phyloP scores from a whole-genome alignment of 2,329 filamentous ascomycete species.

The Hymenoscyphus infarciens region DNA sequence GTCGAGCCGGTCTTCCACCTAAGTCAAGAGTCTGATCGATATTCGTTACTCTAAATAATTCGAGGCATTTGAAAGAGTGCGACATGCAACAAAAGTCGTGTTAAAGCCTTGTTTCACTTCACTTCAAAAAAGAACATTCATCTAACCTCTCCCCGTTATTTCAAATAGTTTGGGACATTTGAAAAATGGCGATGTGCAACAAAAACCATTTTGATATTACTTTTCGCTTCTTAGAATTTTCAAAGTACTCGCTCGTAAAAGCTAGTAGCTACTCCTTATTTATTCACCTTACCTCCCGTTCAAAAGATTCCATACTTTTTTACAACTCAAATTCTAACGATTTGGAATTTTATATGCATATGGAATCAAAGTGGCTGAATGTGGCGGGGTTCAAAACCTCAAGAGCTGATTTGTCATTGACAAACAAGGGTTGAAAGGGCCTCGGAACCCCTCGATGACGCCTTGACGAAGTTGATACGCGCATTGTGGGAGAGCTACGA shows the following conservation, averaged over 20 bases:
- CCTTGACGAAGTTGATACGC: background rate
- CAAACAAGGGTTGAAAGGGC: background rate
- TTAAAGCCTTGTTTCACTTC: background rate
- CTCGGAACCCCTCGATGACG: constrained; percentile 12
- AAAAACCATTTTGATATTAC: too few species aligned
- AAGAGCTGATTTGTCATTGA: constrained; percentile 8
- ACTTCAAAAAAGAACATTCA: background rate
- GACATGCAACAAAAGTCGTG: background rate
- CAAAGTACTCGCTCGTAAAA: too few species aligned
- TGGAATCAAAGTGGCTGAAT: constrained; percentile 2
- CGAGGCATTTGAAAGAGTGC: background rate
- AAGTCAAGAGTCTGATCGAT: background rate
- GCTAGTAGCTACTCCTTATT: too few species aligned
- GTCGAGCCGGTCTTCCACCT: background rate
- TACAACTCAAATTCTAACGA: background rate
- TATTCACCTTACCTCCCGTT: too few species aligned
- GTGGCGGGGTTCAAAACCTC: background rate
- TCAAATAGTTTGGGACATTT: background rate
- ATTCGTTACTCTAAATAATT: background rate
- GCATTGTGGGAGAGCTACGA: background rate
- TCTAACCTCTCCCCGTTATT: background rate
- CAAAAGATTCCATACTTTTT: too few species aligned
- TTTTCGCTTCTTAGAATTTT: too few species aligned
- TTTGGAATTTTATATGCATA: background rate
- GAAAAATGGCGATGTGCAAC: background rate